Evolutionary conservation across 352 stramenopile species (phyloP), one percentile per base, ranked within the genome.

Genomic region (Pythium biforme): DNA sequence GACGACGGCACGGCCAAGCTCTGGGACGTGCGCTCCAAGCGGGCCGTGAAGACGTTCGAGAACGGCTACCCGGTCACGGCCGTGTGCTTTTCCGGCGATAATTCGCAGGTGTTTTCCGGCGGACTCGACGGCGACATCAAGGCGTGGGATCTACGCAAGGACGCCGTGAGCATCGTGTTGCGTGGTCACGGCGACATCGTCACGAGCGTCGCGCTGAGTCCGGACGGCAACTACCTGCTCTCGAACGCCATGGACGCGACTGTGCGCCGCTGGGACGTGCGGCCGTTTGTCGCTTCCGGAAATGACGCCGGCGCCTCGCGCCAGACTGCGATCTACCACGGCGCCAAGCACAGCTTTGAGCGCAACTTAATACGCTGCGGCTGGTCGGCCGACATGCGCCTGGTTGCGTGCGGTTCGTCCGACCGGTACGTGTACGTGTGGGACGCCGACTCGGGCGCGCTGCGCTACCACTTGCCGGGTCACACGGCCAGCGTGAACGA

Each of bases 161-260:
- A 84, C 51, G 75, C 80, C 20, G 77, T 91, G 43, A 89, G 85
- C 66, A 68, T 81, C 26, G 89, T 94, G 66, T 77, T 98, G 41
- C 86, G 91, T 47, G 94, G 92, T 27, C 96, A 98, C 64, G 73
- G 52, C 27, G 92, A 99, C 70, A 98, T 96, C 46, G 86, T 99
- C 31, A 98, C 95, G 29, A 94, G 87, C 61, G 72, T 99, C n/a
- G 81, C 83, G 64, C 72, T 99, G 4, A 97, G 95, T 76, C 94
- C 94, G 3, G 90, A 98, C 72, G 91, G 92, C 45, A 97, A 82
- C 57, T 90, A 92, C 60, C 64, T 98, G 55, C 80, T 99, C 31
- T 97, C 88, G 20, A 98, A 98, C 71, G 89, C 82, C 15, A 98
- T 98, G 95, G 96, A 99, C 78, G 81, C 77, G 23, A 97, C 85